Evolutionary conservation across 2,329 filamentous ascomycete genomes (phyloP).

Genomic region (Epichloe baconii): DNA sequence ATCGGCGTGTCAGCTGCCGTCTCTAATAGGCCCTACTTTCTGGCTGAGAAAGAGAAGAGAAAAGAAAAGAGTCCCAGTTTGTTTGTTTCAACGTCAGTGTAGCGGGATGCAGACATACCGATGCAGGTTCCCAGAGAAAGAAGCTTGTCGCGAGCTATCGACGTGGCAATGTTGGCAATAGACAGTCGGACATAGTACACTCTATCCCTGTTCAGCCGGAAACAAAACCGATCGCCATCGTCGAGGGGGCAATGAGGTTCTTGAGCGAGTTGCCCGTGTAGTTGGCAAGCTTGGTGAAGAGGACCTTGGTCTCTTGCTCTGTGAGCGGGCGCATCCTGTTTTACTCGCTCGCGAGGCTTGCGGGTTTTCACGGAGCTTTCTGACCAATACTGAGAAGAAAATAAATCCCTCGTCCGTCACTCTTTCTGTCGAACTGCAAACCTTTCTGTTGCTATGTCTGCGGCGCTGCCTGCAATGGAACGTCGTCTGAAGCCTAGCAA

Average conservation of each 20-base stretch:
- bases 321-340: conserved; percentile 66
- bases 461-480: not conserved
- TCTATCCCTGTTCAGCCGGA: conserved; percentile 67
- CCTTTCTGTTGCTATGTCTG: not conserved
- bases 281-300: conserved; percentile 86
- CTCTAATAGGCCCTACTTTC: conserved; percentile 6
- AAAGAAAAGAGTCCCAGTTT: no score
- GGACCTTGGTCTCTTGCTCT: conserved; percentile 63
- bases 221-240: conserved; percentile 67
- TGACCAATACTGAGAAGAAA: no score
- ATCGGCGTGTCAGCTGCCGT: not conserved
- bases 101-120: conserved; percentile 24
- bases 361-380: not conserved
- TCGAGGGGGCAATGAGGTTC: conserved; percentile 64
- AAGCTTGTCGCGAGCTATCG: conserved; percentile 67
- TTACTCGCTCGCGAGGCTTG: not conserved
- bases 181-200: conserved; percentile 89
- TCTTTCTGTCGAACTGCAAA: not conserved
- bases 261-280: conserved; percentile 83
- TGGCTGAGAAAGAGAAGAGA: not conserved
- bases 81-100: no score
- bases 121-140: conserved; percentile 83
- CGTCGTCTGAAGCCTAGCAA: not conserved
- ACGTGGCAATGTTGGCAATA: conserved; percentile 82
- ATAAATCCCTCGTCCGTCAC: no score